Evolutionary conservation across 305 asterid genomes (phyloP).

Genomic region (Solanum hybrid): DNA sequence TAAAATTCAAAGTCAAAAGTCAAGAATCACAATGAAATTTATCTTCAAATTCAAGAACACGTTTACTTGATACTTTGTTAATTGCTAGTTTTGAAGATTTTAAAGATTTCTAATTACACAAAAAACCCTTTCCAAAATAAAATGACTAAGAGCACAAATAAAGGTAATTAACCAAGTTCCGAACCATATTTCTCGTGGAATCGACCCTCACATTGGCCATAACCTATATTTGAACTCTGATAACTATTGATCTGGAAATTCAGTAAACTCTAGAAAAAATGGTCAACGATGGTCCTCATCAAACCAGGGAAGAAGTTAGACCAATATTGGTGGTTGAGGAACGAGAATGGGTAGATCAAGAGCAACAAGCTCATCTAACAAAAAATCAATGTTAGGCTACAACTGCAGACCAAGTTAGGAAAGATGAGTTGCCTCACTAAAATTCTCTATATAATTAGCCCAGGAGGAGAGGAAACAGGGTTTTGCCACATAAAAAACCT

Average conservation of each 20-base stretch:
- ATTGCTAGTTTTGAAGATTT: neutral
- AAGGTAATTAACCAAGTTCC: neutral
- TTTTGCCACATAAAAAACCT: neutral
- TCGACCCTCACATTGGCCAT: neutral
- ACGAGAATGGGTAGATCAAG: neutral
- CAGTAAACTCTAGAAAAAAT: neutral
- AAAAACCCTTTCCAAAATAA: neutral
- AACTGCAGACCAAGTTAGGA: neutral
- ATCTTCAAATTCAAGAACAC: neutral
- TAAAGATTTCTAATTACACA: neutral
- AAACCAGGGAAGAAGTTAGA: too few species aligned
- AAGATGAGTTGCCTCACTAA: neutral
- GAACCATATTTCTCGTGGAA: neutral
- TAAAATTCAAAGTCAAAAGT: neutral
- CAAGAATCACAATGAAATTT: neutral
- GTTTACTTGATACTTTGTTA: neutral
- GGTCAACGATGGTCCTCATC: neutral
- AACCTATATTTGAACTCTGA: neutral
- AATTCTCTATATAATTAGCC: neutral
- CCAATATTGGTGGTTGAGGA: neutral
- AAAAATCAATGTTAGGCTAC: neutral
- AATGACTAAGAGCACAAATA: neutral
- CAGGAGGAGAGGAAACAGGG: neutral
- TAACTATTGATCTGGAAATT: neutral
- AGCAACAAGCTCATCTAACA: neutral